Evolutionary conservation across 768 basidiomycete genomes (phyloP), one percentile per base, ranked within the genome.

Genomic region (Fistulinella prunicolor): DNA sequence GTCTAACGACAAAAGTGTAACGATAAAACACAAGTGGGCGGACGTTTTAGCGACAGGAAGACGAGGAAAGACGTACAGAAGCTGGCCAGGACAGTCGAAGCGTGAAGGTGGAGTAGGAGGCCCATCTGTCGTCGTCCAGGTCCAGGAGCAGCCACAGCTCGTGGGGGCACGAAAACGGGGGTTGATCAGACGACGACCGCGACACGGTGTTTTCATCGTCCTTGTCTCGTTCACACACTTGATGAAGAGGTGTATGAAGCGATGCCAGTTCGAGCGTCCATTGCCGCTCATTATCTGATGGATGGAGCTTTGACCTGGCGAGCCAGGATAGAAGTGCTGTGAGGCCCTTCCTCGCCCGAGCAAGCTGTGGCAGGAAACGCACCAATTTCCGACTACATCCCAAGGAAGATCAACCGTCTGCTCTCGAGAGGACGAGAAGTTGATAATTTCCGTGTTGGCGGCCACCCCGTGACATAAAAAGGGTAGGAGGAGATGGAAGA

Each of bases 371-470:
- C 21, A 37, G 39, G 46, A 44, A 26, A 55, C 57, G 56, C 54
- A 62, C 57, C 63, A 55, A 59, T 69, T 67, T 65, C 61, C 60
- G 57, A 63, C 47, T 16, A 56, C 36, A 12, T 47, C 49, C 20
- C 39, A 47, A 24, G 55, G 48, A 28, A 60, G 51, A 55, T 56
- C 55, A 20, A 52, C 51, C 9, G 46, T 14, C 37, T 26, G 39
- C 50, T 14, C 56, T 35, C 62, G 63, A 14, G 64, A 56, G 38
- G 71, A 66, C 21, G 59, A 61, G 58, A 85, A 81, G 61, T 80
- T 81, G 61, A 81, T 64, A 56, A 86, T 84, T 67, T 86, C 82
- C 29, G 84, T 86, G 63, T 86, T 84, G 19, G 76, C 81, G 42
- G 66, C 55, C 26, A 53, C 68, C 32, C 45, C 39, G 49, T 67